Base-by-base conservation (phyloP, 1,284 basidiomycete genomes). In the Moniliophthora roreri region DNA sequence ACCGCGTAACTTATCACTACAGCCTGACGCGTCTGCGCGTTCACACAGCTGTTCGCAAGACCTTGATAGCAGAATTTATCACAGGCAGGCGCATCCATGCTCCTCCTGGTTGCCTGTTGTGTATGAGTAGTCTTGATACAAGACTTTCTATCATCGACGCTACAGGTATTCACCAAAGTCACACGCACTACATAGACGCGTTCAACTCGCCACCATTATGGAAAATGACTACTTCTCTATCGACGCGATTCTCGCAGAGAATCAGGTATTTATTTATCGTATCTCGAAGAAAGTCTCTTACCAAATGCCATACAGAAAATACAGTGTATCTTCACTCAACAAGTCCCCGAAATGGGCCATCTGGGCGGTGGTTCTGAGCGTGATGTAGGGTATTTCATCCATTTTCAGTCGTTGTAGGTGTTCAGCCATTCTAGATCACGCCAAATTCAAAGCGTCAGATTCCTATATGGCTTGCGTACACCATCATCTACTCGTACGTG, bases 171-270 rank as follows among this genome's bases (percentile, higher is more conserved):
- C n/a, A n/a, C n/a, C n/a, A n/a, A n/a, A n/a, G n/a, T n/a, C n/a
- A n/a, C n/a, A n/a, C n/a, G n/a, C n/a, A n/a, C n/a, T n/a, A n/a
- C n/a, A n/a, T n/a, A n/a, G n/a, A n/a, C n/a, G n/a, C n/a, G n/a
- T n/a, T n/a, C n/a, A n/a, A n/a, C n/a, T n/a, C n/a, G n/a, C n/a
- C 48, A 39, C 40, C 55, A 38, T 40, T 49, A 93, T 93, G 91
- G 89, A 94, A 56, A 78, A 86, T 63, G 90, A 93, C 65, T 95
- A 95, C 68, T 95, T 89, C 69, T 93, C 89, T 0, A 81, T 94
- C 51, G 89, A 93, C 51, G 82, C 90, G 4, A 95, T 95, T 58
- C 79, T 95, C 18, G 88, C 93, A 15, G 92, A 94, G 63, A 94
- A 95, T 63, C 93, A 95, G 77, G 91, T 86, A 61, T 37, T 68